A percentile compares a stretch with the other conserved stretches of the same genome.
phyloP scores from a whole-genome alignment of 345 rosid species.

The Dipteronia dyeriana region DNA sequence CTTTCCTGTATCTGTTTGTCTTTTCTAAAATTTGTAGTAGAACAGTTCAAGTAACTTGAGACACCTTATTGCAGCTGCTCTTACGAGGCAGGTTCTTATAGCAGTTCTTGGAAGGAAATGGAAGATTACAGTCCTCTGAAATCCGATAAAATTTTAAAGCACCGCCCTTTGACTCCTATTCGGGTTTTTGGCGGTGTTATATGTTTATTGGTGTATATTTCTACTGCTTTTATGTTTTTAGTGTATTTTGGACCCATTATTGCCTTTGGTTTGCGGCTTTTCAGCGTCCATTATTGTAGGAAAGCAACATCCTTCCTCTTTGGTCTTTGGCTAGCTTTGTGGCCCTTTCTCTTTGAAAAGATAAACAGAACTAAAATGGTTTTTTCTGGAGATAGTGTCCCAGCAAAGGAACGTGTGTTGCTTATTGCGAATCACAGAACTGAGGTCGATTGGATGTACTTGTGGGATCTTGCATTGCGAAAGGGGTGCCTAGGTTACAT shows the following conservation, averaged over 20 bases:
- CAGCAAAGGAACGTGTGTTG: slow-evolving; percentile 56
- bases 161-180: slow-evolving; percentile 57
- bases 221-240: slow-evolving; percentile 69
- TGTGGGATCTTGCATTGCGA: slow-evolving; percentile 81
- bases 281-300: slow-evolving; percentile 56
- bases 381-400: slow-evolving; percentile 65
- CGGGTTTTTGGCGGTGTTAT: slow-evolving; percentile 64
- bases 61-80: slow-evolving; percentile 41
- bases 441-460: slow-evolving; percentile 95
- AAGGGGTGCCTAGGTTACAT: slow-evolving; percentile 73
- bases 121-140: slow-evolving; percentile 46
- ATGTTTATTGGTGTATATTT: slow-evolving; percentile 61
- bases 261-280: slow-evolving; percentile 44
- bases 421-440: slow-evolving; percentile 82
- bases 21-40: neutral
- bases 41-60: slow-evolving; percentile 23
- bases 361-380: slow-evolving; percentile 68
- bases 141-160: slow-evolving; percentile 44
- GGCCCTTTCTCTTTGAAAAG: slow-evolving; percentile 85
- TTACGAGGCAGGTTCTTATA: neutral
- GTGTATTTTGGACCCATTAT: slow-evolving; percentile 56
- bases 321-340: slow-evolving; percentile 69
- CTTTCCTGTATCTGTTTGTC: neutral
- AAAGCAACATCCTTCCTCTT: slow-evolving; percentile 58
- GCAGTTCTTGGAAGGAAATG: slow-evolving; percentile 39